Base-by-base conservation (phyloP, 2,329 filamentous ascomycete species). In the Cercospora nicotianae region DNA sequence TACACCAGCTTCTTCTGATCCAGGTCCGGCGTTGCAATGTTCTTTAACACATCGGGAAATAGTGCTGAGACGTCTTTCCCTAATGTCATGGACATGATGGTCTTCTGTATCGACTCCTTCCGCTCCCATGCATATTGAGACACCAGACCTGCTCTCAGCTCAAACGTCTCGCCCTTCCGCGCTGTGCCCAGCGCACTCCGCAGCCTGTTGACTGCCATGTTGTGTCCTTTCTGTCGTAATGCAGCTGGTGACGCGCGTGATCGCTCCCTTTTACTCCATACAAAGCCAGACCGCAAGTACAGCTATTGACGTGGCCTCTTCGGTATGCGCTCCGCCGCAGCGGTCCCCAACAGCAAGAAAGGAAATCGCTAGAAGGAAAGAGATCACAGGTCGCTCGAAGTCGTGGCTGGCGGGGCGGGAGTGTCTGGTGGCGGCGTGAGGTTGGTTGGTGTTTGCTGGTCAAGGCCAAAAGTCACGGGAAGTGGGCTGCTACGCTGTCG, bases 1-100 rank as follows among this genome's bases (percentile, higher is more conserved):
- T 99, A 99, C 18, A 99, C 95, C 73, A 99, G 91, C 85, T 99
- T 99, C 88, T 99, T 99, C 85, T 99, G 95, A 80, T 99, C 95
- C 71, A 99, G 83, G 77, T 99, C 95, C 57, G 83, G 85, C 1
- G 95, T 99, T 67, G 95, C 95, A 81, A 99, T 99, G 78, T 99
- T 99, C 87, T 99, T 99, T 72, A 99, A 85, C 36, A 99, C 95
- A 79, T 99, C 95, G 1, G 95, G 95, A 79, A 99, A 99, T 72
- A 99, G 84, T 66, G 94, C 92, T 64, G 95, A 99, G 68, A 99
- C 95, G 82, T 99, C 95, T 82, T 99, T 99, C 80, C 95, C 95
- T 75, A 99, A 81, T 1, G 95, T 99, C 95, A 99, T 99, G 79
- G 95, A 94, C 94, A 98, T 98, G 83, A 99, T 99, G 72, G 95